phyloP scores from a whole-genome alignment of 768 basidiomycete species.

The Tremella fuciformis region DNA sequence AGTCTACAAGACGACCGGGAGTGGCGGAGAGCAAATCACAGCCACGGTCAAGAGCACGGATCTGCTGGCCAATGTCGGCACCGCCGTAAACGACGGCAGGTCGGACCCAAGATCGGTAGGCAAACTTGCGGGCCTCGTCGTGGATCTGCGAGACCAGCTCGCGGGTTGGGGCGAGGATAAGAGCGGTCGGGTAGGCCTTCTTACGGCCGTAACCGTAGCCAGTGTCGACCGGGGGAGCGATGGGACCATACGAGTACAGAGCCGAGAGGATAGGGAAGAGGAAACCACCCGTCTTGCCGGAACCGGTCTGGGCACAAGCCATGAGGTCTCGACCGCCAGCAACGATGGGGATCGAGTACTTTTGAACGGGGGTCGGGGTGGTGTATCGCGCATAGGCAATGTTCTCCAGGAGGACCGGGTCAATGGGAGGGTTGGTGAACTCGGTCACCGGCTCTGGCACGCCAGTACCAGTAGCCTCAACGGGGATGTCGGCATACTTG shows the following conservation, averaged over 20 bases:
- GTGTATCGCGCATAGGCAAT: conserved; percentile 88
- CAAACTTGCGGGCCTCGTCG: conserved; percentile 97
- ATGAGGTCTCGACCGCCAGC: conserved; percentile 62
- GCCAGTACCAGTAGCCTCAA: conserved; percentile 93
- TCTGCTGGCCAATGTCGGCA: conserved; percentile 93
- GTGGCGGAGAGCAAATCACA: conserved; percentile 97
- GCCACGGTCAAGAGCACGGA: conserved; percentile 89
- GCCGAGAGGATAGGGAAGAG: conserved; percentile 97
- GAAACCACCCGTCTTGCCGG: conserved; percentile 98
- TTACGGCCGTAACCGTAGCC: conserved; percentile 57
- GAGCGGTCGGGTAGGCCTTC: conserved; percentile 94
- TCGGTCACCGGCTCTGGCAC: conserved; percentile 91
- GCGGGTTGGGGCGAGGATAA: conserved; percentile 95
- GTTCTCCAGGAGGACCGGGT: conserved; percentile 91
- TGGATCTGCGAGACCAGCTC: conserved; percentile 99
- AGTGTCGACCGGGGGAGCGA: conserved; percentile 61
- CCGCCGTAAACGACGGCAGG: conserved; percentile 99
- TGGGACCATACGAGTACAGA: conserved; percentile 79
- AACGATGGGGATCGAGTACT: conserved; percentile 98
- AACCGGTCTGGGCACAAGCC: conserved; percentile 77
- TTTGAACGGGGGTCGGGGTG: conserved; percentile 97
- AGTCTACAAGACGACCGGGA: conserved; percentile 93
- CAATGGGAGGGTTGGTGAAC: conserved; percentile 85
- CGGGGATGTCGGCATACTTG: conserved; percentile 99
- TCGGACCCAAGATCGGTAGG: conserved; percentile 98